Evolutionary conservation across 805 yeast species (phyloP).

Genomic region (Wickerhamiella vanderwaltii): DNA sequence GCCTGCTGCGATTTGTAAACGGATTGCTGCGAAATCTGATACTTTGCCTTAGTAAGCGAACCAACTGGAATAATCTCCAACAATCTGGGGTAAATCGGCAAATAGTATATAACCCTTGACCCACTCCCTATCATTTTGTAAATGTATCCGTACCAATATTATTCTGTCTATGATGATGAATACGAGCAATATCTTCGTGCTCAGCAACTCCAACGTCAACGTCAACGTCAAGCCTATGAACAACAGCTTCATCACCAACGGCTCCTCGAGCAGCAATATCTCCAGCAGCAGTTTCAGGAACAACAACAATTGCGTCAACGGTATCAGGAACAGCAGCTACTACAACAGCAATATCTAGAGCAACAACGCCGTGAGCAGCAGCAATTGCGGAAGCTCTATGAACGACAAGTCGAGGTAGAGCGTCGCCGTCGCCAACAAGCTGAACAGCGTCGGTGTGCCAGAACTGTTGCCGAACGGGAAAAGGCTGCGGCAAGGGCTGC

Average conservation of each 20-base stretch:
- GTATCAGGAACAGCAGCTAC: neutral
- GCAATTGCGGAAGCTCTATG: neutral
- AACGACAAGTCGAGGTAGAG: neutral
- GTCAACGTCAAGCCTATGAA: conserved; percentile 7
- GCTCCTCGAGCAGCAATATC: neutral
- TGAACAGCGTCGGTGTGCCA: neutral
- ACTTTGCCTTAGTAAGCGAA: too few relatives aligned
- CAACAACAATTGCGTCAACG: neutral
- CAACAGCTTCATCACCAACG: conserved; percentile 1
- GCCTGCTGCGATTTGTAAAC: too few relatives aligned
- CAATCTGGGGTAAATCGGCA: neutral
- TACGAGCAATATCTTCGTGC: conserved; percentile 1
- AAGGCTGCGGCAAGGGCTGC: neutral
- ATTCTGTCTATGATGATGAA: neutral
- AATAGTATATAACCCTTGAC: neutral
- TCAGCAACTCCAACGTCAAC: neutral
- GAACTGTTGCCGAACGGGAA: neutral
- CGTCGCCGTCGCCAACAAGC: neutral
- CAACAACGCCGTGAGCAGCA: neutral
- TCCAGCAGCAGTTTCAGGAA: neutral
- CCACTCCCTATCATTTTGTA: neutral
- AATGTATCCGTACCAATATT: too few relatives aligned
- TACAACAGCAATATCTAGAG: neutral
- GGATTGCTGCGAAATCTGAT: too few relatives aligned
- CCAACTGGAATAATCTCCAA: conserved; percentile 9